Evolutionary conservation across 306 rosid genomes (phyloP).

Genomic region (Senna siamea): DNA sequence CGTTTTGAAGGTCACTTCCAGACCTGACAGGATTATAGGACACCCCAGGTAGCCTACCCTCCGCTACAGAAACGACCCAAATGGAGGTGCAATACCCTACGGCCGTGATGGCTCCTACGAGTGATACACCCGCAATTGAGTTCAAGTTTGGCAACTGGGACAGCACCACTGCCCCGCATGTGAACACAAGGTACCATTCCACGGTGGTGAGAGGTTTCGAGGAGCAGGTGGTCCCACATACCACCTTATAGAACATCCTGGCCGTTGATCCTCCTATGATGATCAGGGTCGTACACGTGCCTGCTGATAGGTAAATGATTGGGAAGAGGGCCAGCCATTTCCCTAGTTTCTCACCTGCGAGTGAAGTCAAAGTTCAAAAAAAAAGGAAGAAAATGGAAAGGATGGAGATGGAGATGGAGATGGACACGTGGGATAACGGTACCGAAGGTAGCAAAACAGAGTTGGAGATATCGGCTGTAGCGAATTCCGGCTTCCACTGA

Average conservation of each 20-base stretch:
- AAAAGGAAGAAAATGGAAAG: no score
- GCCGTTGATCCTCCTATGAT: constrained; percentile 64
- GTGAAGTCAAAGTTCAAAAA: no score
- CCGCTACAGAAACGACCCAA: constrained; percentile 51
- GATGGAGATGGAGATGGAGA: no score
- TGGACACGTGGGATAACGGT: no score
- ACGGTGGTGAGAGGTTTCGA: constrained; percentile 52
- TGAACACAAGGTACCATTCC: constrained; percentile 62
- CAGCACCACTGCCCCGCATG: constrained; percentile 52
- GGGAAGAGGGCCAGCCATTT: constrained; percentile 50
- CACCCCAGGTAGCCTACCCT: constrained; percentile 49
- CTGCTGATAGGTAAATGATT: constrained; percentile 60
- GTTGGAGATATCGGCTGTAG: constrained; percentile 60
- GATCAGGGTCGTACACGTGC: constrained; percentile 58
- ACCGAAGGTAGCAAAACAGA: constrained; percentile 59
- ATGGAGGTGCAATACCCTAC: constrained; percentile 54
- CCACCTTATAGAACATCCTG: constrained; percentile 46
- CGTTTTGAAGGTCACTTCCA: neutral
- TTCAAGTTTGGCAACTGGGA: constrained; percentile 60
- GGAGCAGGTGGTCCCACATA: constrained; percentile 51
- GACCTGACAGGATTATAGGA: constrained; percentile 35
- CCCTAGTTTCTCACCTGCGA: constrained; percentile 60
- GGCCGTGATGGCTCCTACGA: constrained; percentile 60
- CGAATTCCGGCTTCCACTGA: constrained; percentile 54
- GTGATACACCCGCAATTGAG: constrained; percentile 56